These are phyloP conservation scores for Funneliformis mosseae DNA, from an alignment of 192 early-diverging fungal genomes.

Conservation along the genomic window DNA sequence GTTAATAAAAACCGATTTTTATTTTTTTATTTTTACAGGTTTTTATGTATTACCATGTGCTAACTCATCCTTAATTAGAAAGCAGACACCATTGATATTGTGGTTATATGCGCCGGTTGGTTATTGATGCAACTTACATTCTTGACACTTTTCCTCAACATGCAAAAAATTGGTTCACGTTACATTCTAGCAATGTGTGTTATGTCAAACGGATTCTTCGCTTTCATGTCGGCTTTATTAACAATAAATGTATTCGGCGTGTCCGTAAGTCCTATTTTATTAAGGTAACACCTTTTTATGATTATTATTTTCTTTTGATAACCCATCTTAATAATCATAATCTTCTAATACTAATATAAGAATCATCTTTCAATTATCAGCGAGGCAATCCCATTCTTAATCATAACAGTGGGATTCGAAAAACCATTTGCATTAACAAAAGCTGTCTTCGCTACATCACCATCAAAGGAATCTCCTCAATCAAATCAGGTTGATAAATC, in stretches of 20 bases:
- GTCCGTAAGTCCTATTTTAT: slow-evolving; percentile 68
- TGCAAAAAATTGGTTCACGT: slow-evolving; percentile 83
- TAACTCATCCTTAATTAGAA: slow-evolving; percentile 42
- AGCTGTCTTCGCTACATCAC: slow-evolving; percentile 67
- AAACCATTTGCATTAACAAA: slow-evolving; percentile 82
- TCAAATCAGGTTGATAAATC: neutral
- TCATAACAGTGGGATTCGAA: slow-evolving; percentile 90
- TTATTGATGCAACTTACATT: slow-evolving; percentile 83
- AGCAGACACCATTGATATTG: slow-evolving; percentile 75
- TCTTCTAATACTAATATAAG: too few species aligned
- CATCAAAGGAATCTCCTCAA: neutral
- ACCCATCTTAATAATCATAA: too few species aligned
- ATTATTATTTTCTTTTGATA: neutral
- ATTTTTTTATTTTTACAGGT: neutral
- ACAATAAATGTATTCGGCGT: slow-evolving; percentile 71
- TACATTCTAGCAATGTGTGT: slow-evolving; percentile 71
- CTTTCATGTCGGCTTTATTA: slow-evolving; percentile 74
- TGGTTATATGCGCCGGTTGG: slow-evolving; percentile 78
- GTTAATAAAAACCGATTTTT: neutral
- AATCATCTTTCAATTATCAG: slow-evolving; percentile 36
- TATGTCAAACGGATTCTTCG: slow-evolving; percentile 70
- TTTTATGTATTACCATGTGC: too few species aligned
- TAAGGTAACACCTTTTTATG: slow-evolving; percentile 39
- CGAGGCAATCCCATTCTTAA: slow-evolving; percentile 90
- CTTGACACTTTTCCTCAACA: slow-evolving; percentile 77